Evolutionary conservation across 768 basidiomycete species (phyloP), one percentile per base, ranked within the genome.

Genomic region (Cantharellus cinnabarinus): DNA sequence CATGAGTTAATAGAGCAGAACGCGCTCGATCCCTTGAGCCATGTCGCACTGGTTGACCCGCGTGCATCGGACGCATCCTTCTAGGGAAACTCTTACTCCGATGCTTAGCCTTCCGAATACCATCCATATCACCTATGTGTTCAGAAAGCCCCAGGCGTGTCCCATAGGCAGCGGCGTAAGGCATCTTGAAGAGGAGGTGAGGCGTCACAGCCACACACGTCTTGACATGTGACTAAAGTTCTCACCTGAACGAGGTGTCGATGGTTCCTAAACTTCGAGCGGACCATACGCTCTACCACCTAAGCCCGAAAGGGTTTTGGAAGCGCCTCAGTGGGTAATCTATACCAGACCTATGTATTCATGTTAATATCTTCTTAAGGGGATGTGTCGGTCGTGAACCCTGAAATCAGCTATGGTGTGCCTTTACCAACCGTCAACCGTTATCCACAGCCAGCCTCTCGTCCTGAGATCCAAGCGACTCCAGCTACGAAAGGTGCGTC

Each of bases 291-390:
- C 77, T 89, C 51, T 95, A 95, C 71, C 91, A 95, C 68, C 78
- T 89, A 65, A 80, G 79, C 66, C 82, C 85, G 35, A 81, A 83
- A 70, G 90, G 91, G 4, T 93, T 94, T 69, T 94, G 91, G 91
- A 94, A 93, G 79, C 89, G 85, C 74, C 89, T 95, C 67, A 80
- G 90, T 90, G 65, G 61, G 88, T 75, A 38, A 4, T 3, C 20
- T 4, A 20, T 34, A 15, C 7, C 37, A 34, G 2, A 53, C 4
- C 44, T 37, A 35, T 34, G 38, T 7, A 10, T 54, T 54, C 52
- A 10, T 10, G 10, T 37, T 10, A 10, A 54, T 37, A 38, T 10
- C n/a, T 20, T 54, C 5, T 50, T 41, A 71, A 94, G 90, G 89
- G 59, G 88, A 94, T 67, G 82, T 77, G 4, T 76, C 82, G 35